Percentiles rank a stretch among this genome's conserved stretches.
These are phyloP conservation scores for Termitomyces sp. DNA, from an alignment of 768 basidiomycete species.

Conservation along the genomic window DNA sequence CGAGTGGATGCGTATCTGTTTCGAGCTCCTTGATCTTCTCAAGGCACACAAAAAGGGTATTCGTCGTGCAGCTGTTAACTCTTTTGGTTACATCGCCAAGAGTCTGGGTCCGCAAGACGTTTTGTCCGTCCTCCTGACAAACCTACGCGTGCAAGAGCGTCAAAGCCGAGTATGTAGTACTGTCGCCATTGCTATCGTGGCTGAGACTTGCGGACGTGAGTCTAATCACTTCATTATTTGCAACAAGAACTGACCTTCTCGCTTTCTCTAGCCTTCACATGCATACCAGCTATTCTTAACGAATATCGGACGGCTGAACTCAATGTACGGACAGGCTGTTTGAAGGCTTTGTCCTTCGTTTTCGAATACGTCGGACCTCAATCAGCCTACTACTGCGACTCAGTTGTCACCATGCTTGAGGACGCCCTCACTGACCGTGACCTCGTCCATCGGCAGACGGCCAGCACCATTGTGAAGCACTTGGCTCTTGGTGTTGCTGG, in stretches of 20 bases:
- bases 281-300: slow-evolving; percentile 97
- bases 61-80: slow-evolving; percentile 97
- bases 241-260: slow-evolving; percentile 4
- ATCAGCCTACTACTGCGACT: slow-evolving; percentile 95
- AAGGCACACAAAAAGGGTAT: slow-evolving; percentile 99
- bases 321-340: slow-evolving; percentile 97
- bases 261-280: slow-evolving; percentile 74
- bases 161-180: slow-evolving; percentile 98
- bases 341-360: slow-evolving; percentile 97
- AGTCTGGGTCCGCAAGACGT: slow-evolving; percentile 99
- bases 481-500: slow-evolving; percentile 95
- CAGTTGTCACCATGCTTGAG: slow-evolving; percentile 96
- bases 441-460: slow-evolving; percentile 96
- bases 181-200: slow-evolving; percentile 95
- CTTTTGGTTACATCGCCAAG: slow-evolving; percentile 99
- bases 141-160: slow-evolving; percentile 96
- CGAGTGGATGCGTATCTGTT: slow-evolving; percentile 99
- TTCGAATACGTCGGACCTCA: slow-evolving; percentile 99
- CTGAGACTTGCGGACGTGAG: slow-evolving; percentile 85
- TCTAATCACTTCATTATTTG: slow-evolving; percentile 6
- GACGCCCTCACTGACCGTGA: slow-evolving; percentile 98
- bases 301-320: slow-evolving; percentile 98
- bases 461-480: slow-evolving; percentile 98
- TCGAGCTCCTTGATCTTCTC: slow-evolving; percentile 92
- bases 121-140: slow-evolving; percentile 90